Percentiles rank a stretch among this genome's conserved stretches.
These are phyloP conservation scores for Isochrysis galbana DNA, from an alignment of 78 protist species.

Conservation along the genomic window DNA sequence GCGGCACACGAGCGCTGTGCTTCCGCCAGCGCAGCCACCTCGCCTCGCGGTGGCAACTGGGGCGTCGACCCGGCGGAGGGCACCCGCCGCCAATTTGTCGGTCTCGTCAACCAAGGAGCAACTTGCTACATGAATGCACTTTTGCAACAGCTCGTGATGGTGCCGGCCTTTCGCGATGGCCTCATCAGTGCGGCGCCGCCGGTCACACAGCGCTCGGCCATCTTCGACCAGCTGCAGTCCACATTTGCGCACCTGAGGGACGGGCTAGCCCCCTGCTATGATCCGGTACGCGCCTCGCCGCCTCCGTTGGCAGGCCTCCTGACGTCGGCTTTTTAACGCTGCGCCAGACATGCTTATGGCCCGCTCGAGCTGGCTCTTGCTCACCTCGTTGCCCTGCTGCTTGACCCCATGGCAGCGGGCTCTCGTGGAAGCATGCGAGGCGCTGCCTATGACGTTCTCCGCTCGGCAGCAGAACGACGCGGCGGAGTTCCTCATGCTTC, in stretches of 20 bases:
- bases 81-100: slow-evolving; percentile 65
- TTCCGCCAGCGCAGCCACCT: no score
- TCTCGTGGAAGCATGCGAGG: slow-evolving; percentile 33
- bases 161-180: slow-evolving; percentile 48
- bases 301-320: no score
- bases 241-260: slow-evolving; percentile 70
- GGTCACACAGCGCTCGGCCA: neutral
- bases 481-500: slow-evolving; percentile 79
- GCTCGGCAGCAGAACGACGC: slow-evolving; percentile 44
- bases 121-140: slow-evolving; percentile 70
- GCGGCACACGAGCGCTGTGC: no score
- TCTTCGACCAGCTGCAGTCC: slow-evolving; percentile 76
- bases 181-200: neutral
- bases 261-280: slow-evolving; percentile 48
- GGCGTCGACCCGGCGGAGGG: neutral
- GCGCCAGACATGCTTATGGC: no score
- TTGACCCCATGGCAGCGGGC: no score
- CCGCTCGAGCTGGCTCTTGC: no score
- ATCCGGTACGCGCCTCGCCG: no score
- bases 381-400: no score
- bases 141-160: slow-evolving; percentile 14
- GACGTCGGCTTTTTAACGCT: no score
- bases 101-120: slow-evolving; percentile 83
- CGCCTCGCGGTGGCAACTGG: neutral
- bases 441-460: neutral